phyloP scores from a whole-genome alignment of 257 asterid species.

The Solanum appendiculatum region DNA sequence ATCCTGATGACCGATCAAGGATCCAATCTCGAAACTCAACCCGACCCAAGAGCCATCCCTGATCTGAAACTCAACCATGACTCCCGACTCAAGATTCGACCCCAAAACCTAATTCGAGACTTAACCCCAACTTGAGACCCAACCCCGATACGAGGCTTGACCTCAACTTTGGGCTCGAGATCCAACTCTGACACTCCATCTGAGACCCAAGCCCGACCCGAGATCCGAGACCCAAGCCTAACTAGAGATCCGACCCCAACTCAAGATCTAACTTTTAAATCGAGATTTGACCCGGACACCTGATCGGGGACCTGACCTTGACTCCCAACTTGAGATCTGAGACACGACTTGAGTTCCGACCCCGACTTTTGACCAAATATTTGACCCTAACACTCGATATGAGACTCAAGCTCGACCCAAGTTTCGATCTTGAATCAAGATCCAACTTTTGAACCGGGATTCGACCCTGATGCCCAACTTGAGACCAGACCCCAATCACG shows the following conservation, averaged over 20 bases:
- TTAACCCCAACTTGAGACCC: too few relatives aligned
- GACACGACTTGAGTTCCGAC: rapidly evolving
- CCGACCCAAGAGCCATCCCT: background rate
- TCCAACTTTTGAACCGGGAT: background rate
- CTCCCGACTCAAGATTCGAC: background rate
- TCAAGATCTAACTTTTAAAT: background rate
- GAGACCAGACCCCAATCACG: background rate
- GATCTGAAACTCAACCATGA: too few relatives aligned
- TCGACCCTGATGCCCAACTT: background rate
- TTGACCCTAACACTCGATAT: background rate
- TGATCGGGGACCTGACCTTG: too few relatives aligned
- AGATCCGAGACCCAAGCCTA: too few relatives aligned
- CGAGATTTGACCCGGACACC: rapidly evolving
- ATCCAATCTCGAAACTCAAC: background rate
- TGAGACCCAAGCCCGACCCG: background rate
- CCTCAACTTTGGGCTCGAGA: background rate
- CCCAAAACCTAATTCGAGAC: too few relatives aligned
- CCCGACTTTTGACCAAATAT: too few relatives aligned
- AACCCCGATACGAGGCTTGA: background rate
- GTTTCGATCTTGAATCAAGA: background rate
- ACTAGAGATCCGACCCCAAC: background rate
- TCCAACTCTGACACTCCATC: background rate
- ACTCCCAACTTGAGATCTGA: too few relatives aligned
- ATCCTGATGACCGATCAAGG: background rate
- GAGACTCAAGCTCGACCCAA: background rate